Conservation (phyloP, 1,139 yeast genomes). For the Yamadazyma conglobata region DNA sequence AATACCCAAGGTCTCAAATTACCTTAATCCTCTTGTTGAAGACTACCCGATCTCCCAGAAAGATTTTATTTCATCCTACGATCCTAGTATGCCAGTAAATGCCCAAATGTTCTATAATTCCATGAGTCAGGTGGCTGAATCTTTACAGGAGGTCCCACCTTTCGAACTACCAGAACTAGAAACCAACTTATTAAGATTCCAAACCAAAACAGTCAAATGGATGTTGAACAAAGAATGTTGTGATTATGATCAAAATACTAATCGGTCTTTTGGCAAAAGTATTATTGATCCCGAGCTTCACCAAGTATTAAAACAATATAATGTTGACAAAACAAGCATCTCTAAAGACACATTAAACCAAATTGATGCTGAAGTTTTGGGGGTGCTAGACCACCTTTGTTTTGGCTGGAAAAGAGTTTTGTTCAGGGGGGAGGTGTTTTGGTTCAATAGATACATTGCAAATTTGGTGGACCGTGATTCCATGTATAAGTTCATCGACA, state of each 20-base stretch:
- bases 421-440: slow-evolving; percentile 20
- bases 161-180: slow-evolving; percentile 47
- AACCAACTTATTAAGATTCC: slow-evolving; percentile 54
- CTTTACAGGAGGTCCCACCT: slow-evolving; percentile 18
- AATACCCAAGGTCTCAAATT: slow-evolving; percentile 11
- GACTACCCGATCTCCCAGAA: slow-evolving; percentile 7
- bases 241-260: slow-evolving; percentile 27
- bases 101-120: slow-evolving; percentile 34
- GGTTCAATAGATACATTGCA: slow-evolving; percentile 52
- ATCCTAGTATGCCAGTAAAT: slow-evolving; percentile 14
- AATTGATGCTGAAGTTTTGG: slow-evolving; percentile 9
- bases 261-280: slow-evolving; percentile 18
- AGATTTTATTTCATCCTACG: slow-evolving; percentile 1
- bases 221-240: slow-evolving; percentile 57
- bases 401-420: slow-evolving; percentile 51
- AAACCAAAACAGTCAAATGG: slow-evolving; percentile 65
- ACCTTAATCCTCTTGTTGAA: slow-evolving; percentile 8
- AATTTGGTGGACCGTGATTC: slow-evolving; percentile 36
- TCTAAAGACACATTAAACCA: not conserved
- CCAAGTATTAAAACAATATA: too few species aligned
- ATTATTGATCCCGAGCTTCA: slow-evolving; percentile 17
- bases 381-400: slow-evolving; percentile 33
- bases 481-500: slow-evolving; percentile 25
- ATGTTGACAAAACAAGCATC: slow-evolving; percentile 1
- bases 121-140: slow-evolving; percentile 30